Conservation (phyloP, 805 yeast genomes). For the Barnettozyma wickerhamii region DNA sequence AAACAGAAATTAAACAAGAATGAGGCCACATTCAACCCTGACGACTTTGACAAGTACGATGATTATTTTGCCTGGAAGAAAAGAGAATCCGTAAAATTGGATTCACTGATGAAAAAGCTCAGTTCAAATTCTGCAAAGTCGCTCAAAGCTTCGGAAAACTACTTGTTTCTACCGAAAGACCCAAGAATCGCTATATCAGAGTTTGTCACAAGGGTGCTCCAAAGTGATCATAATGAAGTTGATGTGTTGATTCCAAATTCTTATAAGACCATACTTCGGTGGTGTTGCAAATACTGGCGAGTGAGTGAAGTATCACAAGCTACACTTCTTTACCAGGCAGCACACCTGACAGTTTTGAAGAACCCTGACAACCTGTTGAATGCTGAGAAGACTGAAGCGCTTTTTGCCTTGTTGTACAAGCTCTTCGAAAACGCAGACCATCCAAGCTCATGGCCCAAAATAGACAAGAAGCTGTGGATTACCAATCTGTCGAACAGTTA, state of each 20-base stretch:
- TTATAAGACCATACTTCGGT: conserved; percentile 37
- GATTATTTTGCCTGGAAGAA: conserved; percentile 40
- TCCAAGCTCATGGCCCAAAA: conserved; percentile 33
- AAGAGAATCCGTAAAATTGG: conserved; percentile 30
- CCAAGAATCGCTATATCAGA: conserved; percentile 37
- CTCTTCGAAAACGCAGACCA: conserved; percentile 22
- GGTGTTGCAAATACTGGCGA: conserved; percentile 56
- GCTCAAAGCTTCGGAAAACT: neutral
- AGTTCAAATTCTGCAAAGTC: neutral
- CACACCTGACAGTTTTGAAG: conserved; percentile 32
- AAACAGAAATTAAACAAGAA: conserved; percentile 18
- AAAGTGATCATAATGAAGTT: conserved; percentile 27
- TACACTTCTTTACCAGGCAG: conserved; percentile 47
- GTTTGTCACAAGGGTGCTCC: conserved; percentile 40
- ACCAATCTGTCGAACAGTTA: conserved; percentile 42
- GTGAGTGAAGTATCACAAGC: conserved; percentile 46
- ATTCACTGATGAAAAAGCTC: conserved; percentile 23
- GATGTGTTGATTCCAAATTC: conserved; percentile 35
- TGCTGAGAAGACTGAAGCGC: conserved; percentile 26
- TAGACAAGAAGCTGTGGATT: conserved; percentile 49
- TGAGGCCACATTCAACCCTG: conserved; percentile 26
- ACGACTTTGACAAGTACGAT: conserved; percentile 33
- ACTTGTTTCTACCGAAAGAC: conserved; percentile 35
- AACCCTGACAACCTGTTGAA: conserved; percentile 26
- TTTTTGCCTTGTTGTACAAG: conserved; percentile 31